phyloP scores from a whole-genome alignment of 768 basidiomycete species.

The Filobasidium floriforme region DNA sequence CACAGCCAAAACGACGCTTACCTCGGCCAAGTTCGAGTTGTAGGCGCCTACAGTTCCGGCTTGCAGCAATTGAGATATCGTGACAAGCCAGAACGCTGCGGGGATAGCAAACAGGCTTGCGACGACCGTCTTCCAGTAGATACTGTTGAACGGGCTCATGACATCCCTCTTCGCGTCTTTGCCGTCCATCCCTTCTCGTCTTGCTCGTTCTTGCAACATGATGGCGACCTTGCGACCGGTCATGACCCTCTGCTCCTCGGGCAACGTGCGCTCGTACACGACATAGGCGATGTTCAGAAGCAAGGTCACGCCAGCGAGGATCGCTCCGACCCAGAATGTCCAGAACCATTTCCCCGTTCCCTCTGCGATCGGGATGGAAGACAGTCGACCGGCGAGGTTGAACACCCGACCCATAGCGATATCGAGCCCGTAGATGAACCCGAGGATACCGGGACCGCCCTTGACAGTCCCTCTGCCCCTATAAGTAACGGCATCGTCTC shows the following conservation, averaged over 20 bases:
- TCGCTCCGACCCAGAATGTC: constrained; percentile 43
- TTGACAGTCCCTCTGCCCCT: constrained; percentile 18
- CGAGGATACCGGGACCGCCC: constrained; percentile 18
- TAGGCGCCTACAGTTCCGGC: constrained; percentile 35
- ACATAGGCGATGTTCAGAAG: constrained; percentile 33
- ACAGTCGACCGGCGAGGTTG: constrained; percentile 28
- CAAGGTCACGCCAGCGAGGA: constrained; percentile 33
- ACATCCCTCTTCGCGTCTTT: background rate
- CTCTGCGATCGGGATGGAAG: constrained; percentile 38
- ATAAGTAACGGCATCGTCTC: background rate
- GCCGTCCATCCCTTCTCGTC: background rate
- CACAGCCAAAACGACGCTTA: constrained; percentile 7
- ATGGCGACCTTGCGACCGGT: constrained; percentile 17
- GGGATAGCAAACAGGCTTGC: constrained; percentile 19
- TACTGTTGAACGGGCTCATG: constrained; percentile 14
- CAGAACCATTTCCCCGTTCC: constrained; percentile 42
- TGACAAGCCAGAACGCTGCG: constrained; percentile 25
- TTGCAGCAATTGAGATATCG: constrained; percentile 33
- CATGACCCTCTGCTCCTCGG: constrained; percentile 19
- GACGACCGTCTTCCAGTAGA: constrained; percentile 13
- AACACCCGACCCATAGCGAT: constrained; percentile 39
- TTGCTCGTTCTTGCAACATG: background rate
- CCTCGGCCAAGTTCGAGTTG: constrained; percentile 40
- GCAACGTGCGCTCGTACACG: constrained; percentile 33
- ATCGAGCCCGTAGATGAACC: constrained; percentile 37